Evolutionary conservation across 129 eudicot species (phyloP).

Genomic region (Pittosporum tobira): DNA sequence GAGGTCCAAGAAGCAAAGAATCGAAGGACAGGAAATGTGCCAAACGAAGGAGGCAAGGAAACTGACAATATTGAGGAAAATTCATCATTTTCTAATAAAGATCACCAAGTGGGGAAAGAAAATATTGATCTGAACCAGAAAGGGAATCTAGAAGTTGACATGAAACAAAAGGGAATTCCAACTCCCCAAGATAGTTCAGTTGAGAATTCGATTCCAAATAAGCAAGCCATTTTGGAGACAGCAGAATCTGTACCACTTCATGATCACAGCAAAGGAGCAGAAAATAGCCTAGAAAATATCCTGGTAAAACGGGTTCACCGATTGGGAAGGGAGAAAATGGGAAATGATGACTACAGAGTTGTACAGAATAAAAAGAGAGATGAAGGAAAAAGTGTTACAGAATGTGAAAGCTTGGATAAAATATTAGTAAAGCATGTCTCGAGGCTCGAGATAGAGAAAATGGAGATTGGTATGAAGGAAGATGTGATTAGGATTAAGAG

Average conservation of each 20-base stretch:
- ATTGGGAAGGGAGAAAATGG: constrained; percentile 17
- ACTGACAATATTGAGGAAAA: background rate
- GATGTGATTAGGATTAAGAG: constrained; percentile 4
- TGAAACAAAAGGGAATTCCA: constrained; percentile 13
- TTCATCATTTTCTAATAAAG: constrained; percentile 1
- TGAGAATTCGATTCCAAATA: constrained; percentile 2
- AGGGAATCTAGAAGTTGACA: constrained; percentile 9
- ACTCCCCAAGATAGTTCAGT: background rate
- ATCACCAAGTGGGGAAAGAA: constrained; percentile 43
- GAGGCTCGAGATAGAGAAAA: constrained; percentile 68
- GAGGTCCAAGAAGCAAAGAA: constrained; percentile 71
- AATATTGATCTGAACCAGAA: constrained; percentile 47
- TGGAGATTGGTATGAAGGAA: constrained; percentile 28
- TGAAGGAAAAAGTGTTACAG: constrained; percentile 5
- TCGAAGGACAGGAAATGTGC: constrained; percentile 12
- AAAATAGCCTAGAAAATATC: constrained; percentile 20
- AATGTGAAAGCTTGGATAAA: constrained; percentile 53
- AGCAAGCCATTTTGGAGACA: constrained; percentile 8
- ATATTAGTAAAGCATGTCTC: constrained; percentile 74
- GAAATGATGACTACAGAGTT: constrained; percentile 11
- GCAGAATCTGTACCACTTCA: constrained; percentile 3
- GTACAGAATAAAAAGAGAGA: constrained; percentile 3
- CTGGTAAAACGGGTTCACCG: constrained; percentile 10
- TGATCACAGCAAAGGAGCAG: constrained; percentile 1
- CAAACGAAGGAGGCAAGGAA: background rate